Evolutionary conservation across 2,329 filamentous ascomycete species (phyloP).

Genomic region (Pseudocercospora fuligena): DNA sequence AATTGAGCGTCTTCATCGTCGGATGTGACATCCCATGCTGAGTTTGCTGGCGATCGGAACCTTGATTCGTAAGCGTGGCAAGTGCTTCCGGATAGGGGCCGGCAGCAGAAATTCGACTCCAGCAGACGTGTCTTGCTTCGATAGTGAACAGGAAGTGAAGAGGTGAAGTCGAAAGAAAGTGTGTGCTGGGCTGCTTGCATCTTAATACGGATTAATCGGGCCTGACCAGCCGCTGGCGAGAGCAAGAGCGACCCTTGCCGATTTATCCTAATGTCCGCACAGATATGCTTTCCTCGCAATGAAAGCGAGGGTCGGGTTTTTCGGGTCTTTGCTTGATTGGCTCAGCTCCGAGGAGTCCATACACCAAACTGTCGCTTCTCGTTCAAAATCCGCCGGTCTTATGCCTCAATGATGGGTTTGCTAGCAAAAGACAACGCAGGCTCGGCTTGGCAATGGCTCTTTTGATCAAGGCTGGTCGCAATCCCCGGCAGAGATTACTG

Average conservation of each 20-base stretch:
- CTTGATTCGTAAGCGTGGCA: slow-evolving; percentile 1
- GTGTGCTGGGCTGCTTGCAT: background rate
- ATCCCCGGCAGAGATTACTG: too few relatives aligned
- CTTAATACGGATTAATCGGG: background rate
- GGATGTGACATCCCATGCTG: background rate
- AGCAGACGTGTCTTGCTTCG: background rate
- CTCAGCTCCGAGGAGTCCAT: background rate
- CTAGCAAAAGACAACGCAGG: background rate
- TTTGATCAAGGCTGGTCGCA: too few relatives aligned
- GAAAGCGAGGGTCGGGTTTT: background rate
- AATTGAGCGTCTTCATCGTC: background rate
- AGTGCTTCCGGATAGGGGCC: background rate
- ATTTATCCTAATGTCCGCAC: background rate
- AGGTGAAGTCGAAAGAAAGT: background rate
- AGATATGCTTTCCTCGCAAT: background rate
- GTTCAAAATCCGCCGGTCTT: background rate
- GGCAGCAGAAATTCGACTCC: background rate
- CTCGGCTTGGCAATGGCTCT: too few relatives aligned
- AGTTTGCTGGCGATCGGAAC: background rate
- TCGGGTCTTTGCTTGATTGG: background rate
- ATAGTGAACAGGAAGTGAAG: background rate
- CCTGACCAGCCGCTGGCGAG: background rate
- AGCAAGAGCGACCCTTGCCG: background rate
- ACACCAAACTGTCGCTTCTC: background rate
- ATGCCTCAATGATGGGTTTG: background rate